Base-by-base conservation (phyloP, 1,284 basidiomycete genomes). In the Ganoderma boninense region DNA sequence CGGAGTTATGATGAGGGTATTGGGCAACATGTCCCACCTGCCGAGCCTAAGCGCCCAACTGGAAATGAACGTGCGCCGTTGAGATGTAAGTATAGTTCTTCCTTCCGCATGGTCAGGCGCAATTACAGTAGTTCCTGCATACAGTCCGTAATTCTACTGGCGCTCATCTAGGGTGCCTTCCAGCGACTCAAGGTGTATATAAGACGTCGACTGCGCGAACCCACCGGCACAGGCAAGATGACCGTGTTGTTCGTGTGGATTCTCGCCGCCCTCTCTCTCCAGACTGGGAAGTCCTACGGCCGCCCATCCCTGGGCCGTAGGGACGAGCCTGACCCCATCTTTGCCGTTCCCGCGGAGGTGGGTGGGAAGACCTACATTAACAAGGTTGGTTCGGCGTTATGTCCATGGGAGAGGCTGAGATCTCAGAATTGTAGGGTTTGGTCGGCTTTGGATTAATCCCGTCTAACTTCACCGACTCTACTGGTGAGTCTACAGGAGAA, bases 401-500 rank as follows among this genome's bases (percentile, higher is more conserved):
- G 29, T 20, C 64, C 11, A 38, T 42, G 16, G 7, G 59, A 38
- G 38, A 49, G 20, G 20, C 54, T 72, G 65, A 73, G 42, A 26
- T 38, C 59, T 29, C 62, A 32, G 43, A 32, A 16, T 29, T 26
- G 23, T 67, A 83, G 82, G 82, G 82, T 40, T 70, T 82, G 7
- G 82, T 83, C 20, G 82, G 74, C 4, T 83, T 83, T 64, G 82
- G 82, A 1, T 61, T 82, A 23, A 83, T 83, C 46, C 82, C 82
- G 1, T 80, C 81, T 4, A 79, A 82, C 65, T 79, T 80, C 63
- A 80, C 70, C 10, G 82, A 83, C n/a, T 80, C 78, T 2, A 82
- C 80, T 23, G 82, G 82, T 79, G 29, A 35, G 72, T 67, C 6
- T 2, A 38, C 26, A 38, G 40, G 7, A 26, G n/a, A 38, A 26